These are phyloP conservation scores for Candida nanaspora DNA, from an alignment of 805 yeast genomes.

Conservation along the genomic window DNA sequence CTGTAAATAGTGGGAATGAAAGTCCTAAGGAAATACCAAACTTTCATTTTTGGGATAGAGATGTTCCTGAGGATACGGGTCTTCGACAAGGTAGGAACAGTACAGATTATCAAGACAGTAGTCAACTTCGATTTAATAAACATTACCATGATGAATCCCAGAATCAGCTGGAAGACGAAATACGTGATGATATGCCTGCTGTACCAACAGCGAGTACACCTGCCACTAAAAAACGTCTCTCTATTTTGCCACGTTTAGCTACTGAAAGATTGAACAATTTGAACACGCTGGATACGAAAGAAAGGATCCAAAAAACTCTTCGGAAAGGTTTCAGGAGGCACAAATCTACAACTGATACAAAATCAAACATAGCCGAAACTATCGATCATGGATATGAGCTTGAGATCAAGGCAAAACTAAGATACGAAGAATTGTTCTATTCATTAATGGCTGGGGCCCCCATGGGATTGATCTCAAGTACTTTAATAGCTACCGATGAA, in stretches of 20 bases:
- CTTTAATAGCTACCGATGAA: conserved; percentile 71
- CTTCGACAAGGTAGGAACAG: conserved; percentile 1
- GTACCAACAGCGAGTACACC: conserved; percentile 4
- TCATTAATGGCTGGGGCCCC: conserved; percentile 64
- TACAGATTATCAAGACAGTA: conserved; percentile 2
- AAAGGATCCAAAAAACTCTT: conserved; percentile 11
- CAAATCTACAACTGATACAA: conserved; percentile 7
- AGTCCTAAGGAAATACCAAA: neutral
- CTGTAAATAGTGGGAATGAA: neutral
- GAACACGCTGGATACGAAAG: conserved; percentile 12
- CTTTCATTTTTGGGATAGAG: neutral
- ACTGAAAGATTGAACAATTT: neutral
- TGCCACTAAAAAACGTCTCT: neutral
- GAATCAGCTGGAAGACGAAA: neutral
- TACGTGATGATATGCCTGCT: conserved; percentile 2
- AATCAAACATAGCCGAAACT: neutral
- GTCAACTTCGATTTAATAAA: conserved; percentile 4
- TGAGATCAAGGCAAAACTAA: conserved; percentile 16
- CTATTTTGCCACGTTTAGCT: neutral
- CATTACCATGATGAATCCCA: neutral
- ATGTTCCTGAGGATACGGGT: neutral
- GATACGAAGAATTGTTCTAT: conserved; percentile 30
- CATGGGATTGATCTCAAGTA: conserved; percentile 65
- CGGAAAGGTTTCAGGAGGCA: conserved; percentile 13
- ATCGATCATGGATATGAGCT: conserved; percentile 6